Evolutionary conservation across 2,329 filamentous ascomycete species (phyloP).

Genomic region (Ophiostoma angusticollis): DNA sequence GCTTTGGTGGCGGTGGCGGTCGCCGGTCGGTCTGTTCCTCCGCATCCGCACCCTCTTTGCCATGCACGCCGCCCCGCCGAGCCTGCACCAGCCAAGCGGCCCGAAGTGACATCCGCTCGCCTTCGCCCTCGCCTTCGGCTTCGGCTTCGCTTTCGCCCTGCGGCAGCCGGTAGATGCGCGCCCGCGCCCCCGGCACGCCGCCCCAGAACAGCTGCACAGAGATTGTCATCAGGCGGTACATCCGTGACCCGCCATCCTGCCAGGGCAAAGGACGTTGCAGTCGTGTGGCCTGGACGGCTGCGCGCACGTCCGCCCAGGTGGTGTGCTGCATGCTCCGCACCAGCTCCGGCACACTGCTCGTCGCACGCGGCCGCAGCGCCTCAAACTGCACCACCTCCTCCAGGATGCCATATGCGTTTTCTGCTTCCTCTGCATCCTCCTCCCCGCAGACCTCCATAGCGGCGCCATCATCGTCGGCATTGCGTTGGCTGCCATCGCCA

Average conservation of each 20-base stretch:
- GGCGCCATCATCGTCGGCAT: not conserved
- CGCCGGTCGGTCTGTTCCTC: constrained; percentile 10
- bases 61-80: not conserved
- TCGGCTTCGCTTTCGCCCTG: no score
- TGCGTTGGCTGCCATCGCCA: not conserved
- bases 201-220: constrained; percentile 54
- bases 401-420: not conserved
- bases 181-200: constrained; percentile 57
- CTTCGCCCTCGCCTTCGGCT: constrained; percentile 1
- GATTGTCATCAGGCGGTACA: constrained; percentile 39
- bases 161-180: constrained; percentile 82
- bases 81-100: constrained; percentile 56
- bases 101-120: constrained; percentile 38
- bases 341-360: constrained; percentile 5
- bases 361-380: constrained; percentile 3
- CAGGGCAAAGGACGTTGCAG: constrained; percentile 11
- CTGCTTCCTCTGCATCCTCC: not conserved
- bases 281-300: constrained; percentile 22
- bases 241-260: no score
- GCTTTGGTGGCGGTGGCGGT: constrained; percentile 2
- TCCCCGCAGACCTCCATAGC: constrained; percentile 3
- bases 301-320: constrained; percentile 10
- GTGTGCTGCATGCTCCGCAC: constrained; percentile 11
- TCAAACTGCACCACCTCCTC: constrained; percentile 8
- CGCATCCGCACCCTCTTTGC: no score